These are phyloP conservation scores for Stevia rebaudiana DNA, from an alignment of 140 eudicot genomes.

Conservation along the genomic window DNA sequence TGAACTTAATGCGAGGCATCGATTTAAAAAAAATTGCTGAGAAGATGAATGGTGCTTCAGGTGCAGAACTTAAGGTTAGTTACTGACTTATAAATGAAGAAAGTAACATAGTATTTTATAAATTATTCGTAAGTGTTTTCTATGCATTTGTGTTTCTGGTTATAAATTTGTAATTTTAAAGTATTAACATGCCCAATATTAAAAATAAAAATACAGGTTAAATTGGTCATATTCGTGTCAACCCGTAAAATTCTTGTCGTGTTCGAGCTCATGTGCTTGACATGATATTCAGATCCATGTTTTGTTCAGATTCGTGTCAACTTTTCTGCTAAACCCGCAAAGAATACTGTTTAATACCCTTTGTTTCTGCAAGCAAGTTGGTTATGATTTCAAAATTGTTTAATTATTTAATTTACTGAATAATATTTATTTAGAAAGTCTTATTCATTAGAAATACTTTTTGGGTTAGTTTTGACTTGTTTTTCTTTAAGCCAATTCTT, in stretches of 20 bases:
- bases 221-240: no score
- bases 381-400: not conserved
- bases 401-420: not conserved
- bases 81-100: not conserved
- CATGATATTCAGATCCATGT: no score
- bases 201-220: no score
- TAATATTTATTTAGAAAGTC: not conserved
- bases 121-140: no score
- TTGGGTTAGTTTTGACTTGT: not conserved
- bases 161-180: no score
- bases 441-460: not conserved
- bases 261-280: no score
- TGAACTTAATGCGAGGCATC: conserved; percentile 87
- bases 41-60: conserved; percentile 88
- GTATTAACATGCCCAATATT: no score
- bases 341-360: not conserved
- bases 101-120: no score
- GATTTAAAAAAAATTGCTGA: conserved; percentile 87
- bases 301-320: no score
- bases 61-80: conserved; percentile 86
- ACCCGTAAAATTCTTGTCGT: no score
- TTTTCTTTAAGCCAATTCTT: not conserved
- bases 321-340: no score
- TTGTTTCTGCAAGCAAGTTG: not conserved
- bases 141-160: no score